Conservation (phyloP, 345 rosid genomes). For the Syzygium jambos region DNA sequence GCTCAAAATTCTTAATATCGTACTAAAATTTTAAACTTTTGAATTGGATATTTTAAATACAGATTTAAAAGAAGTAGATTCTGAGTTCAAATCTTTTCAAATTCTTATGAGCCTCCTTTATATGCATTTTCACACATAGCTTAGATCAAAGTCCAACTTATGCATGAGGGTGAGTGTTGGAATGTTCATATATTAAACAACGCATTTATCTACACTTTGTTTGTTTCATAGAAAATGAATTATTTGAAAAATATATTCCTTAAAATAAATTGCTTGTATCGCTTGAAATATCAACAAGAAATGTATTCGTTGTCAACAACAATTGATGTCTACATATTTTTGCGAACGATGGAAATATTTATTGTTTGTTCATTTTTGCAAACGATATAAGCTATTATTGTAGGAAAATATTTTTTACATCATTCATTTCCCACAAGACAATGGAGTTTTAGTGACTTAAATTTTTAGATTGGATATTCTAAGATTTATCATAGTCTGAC, state of each 20-base stretch:
- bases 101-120: background rate
- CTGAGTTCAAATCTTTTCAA: background rate
- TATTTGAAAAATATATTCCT: background rate
- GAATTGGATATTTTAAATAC: background rate
- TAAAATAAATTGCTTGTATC: background rate
- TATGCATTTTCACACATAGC: background rate
- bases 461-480: background rate
- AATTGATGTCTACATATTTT: background rate
- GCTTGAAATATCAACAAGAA: background rate
- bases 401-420: accelerated
- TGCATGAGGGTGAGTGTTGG: background rate
- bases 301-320: background rate
- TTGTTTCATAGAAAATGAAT: background rate
- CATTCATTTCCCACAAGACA: accelerated
- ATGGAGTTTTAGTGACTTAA: accelerated
- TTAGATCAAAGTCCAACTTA: background rate
- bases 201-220: accelerated
- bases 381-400: background rate
- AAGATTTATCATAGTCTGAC: background rate
- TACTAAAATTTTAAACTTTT: background rate
- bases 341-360: background rate
- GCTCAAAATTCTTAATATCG: accelerated
- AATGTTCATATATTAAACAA: background rate
- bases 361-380: background rate
- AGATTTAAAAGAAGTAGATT: accelerated